These are phyloP conservation scores for Gracilariopsis chorda DNA, from an alignment of 23 red algal species.

Conservation along the genomic window DNA sequence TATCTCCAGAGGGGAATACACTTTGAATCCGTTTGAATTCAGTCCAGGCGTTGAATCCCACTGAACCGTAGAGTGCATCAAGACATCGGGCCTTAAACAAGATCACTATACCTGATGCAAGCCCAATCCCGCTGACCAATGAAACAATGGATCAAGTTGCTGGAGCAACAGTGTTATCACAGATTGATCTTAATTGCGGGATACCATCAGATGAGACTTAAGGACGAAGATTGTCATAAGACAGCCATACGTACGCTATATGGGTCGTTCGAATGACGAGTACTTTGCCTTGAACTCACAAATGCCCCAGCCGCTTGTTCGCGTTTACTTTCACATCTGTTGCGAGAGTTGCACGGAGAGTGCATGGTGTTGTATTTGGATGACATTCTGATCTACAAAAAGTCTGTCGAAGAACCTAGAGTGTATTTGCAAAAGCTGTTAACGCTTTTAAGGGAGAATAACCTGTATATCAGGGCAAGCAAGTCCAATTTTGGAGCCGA, in stretches of 20 bases:
- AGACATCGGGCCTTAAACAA: too few relatives aligned
- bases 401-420: background rate
- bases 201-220: background rate
- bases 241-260: slow-evolving; percentile 6
- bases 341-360: background rate
- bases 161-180: background rate
- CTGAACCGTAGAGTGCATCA: too few relatives aligned
- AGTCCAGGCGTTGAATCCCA: too few relatives aligned
- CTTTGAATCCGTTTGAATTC: too few relatives aligned
- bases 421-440: background rate
- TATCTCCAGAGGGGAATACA: too few relatives aligned
- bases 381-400: slow-evolving; percentile 29
- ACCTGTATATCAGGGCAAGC: background rate
- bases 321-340: background rate
- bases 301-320: background rate
- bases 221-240: background rate
- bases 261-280: background rate
- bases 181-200: background rate
- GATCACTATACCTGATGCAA: too few relatives aligned
- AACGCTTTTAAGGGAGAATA: background rate
- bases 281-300: background rate
- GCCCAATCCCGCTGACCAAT: background rate
- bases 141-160: background rate
- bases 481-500: background rate
- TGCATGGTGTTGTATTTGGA: too few relatives aligned